Percentiles rank a stretch among this genome's conserved stretches.
These are phyloP conservation scores for Dendrobium nobile DNA, from an alignment of 106 monocot genomes.

Conservation along the genomic window DNA sequence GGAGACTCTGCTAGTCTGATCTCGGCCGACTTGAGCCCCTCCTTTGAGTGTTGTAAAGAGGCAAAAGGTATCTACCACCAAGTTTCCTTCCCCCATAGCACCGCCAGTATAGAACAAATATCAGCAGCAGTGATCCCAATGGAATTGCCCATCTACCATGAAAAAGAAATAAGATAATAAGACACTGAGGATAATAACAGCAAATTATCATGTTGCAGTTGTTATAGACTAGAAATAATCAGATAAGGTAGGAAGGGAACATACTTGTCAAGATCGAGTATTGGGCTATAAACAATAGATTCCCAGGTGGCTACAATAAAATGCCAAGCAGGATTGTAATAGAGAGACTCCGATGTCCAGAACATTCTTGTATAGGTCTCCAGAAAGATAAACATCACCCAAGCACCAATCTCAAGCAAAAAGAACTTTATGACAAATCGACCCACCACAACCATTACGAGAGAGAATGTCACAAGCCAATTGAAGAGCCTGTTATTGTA, in stretches of 20 bases:
- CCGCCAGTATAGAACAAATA: constrained; percentile 66
- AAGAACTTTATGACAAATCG: constrained; percentile 88
- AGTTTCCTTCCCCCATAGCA: constrained; percentile 71
- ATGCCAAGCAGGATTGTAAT: constrained; percentile 92
- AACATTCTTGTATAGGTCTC: constrained; percentile 98
- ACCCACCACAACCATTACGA: constrained; percentile 81
- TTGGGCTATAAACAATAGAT: constrained; percentile 80
- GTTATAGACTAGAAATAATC: not conserved
- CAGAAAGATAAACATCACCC: constrained; percentile 94
- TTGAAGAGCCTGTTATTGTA: constrained; percentile 94
- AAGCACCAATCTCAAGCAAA: constrained; percentile 79
- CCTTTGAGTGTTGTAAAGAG: constrained; percentile 53
- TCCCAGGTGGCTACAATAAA: constrained; percentile 84
- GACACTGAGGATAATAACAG: not conserved
- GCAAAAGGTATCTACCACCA: constrained; percentile 50
- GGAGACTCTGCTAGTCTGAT: constrained; percentile 40
- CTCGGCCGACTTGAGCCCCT: constrained; percentile 50
- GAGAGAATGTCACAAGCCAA: constrained; percentile 92
- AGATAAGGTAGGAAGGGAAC: not conserved
- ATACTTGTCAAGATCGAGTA: constrained; percentile 94
- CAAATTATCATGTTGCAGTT: not conserved
- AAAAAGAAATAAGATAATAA: not conserved
- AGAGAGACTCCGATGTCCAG: constrained; percentile 91
- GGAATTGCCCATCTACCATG: constrained; percentile 79
- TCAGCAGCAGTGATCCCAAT: constrained; percentile 32